Percentiles rank a stretch among this genome's conserved stretches.
These are phyloP conservation scores for Globisporangium nunn DNA, from an alignment of 352 stramenopile genomes.

Conservation along the genomic window DNA sequence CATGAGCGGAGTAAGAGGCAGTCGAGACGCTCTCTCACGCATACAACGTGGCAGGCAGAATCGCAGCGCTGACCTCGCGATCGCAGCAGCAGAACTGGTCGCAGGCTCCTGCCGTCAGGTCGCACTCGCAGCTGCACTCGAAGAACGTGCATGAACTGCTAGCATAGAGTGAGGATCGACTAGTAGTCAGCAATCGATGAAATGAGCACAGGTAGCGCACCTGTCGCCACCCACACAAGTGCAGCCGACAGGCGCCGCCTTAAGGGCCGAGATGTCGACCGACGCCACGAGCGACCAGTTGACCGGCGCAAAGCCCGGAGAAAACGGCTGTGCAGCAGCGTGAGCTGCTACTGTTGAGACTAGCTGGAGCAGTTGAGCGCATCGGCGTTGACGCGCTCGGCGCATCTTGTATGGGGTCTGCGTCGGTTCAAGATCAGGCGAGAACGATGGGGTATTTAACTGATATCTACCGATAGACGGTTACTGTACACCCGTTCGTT, in stretches of 20 bases:
- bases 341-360: neutral
- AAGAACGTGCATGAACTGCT: constrained; percentile 24
- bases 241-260: constrained; percentile 28
- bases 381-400: neutral
- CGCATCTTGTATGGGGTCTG: neutral
- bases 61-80: constrained; percentile 15
- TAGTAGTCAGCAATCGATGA: neutral
- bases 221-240: constrained; percentile 18
- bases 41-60: neutral
- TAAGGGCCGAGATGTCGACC: constrained; percentile 16
- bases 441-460: no score
- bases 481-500: no score
- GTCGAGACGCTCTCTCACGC: no score
- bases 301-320: constrained; percentile 22
- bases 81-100: constrained; percentile 50
- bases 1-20: no score
- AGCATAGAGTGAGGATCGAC: neutral
- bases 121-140: constrained; percentile 33
- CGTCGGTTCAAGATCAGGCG: neutral
- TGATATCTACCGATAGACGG: no score
- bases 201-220: constrained; percentile 1
- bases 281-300: constrained; percentile 41
- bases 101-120: constrained; percentile 35
- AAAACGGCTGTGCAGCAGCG: constrained; percentile 3
- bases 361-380: neutral